Conservation (phyloP, 164 flowering plant species). For the Vitis riparia region DNA sequence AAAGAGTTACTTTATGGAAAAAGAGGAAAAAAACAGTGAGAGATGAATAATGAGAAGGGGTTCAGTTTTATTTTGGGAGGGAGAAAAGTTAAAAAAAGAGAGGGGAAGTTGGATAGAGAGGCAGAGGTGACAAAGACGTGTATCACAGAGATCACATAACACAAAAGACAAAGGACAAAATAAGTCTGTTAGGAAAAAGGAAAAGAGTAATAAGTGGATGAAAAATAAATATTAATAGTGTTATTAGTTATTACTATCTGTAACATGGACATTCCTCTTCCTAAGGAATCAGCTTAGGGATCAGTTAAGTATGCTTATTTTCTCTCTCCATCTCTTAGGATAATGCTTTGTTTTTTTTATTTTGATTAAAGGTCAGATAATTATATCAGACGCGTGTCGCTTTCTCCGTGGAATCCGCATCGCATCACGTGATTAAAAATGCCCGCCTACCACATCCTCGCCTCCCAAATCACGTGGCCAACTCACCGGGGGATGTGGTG, state of each 20-base stretch:
- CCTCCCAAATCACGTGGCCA: constrained; percentile 88
- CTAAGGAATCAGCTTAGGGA: constrained; percentile 69
- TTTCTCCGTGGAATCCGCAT: constrained; percentile 41
- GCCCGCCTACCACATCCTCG: constrained; percentile 48
- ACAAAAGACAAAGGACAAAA: too few relatives aligned
- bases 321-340: constrained; percentile 3
- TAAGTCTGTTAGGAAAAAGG: background rate
- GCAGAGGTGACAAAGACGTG: too few relatives aligned
- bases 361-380: too few relatives aligned
- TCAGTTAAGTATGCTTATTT: constrained; percentile 53
- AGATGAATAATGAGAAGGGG: too few relatives aligned
- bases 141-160: too few relatives aligned
- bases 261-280: constrained; percentile 50
- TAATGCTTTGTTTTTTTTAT: constrained; percentile 4
- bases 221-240: too few relatives aligned
- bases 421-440: constrained; percentile 64
- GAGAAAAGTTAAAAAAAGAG: too few relatives aligned
- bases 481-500: constrained; percentile 45
- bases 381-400: constrained; percentile 30
- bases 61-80: too few relatives aligned
- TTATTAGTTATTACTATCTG: background rate
- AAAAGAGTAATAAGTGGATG: constrained; percentile 1
- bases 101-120: too few relatives aligned
- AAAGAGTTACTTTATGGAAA: too few relatives aligned
- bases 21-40: too few relatives aligned